phyloP scores from a whole-genome alignment of 192 early-diverging fungal genomes.

The Lobosporangium transversale region DNA sequence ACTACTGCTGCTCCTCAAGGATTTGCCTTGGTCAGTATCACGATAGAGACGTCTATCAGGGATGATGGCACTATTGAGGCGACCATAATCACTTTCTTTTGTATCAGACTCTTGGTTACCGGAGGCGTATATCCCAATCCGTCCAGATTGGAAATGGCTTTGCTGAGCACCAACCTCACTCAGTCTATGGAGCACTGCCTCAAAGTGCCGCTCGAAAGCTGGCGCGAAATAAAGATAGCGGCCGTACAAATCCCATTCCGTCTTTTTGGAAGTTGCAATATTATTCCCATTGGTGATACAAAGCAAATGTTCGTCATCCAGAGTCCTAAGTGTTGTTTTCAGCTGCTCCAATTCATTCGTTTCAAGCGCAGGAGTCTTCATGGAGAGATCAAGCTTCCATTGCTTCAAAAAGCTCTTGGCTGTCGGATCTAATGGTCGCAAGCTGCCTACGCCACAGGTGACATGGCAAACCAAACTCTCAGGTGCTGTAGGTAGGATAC shows the following conservation, averaged over 20 bases:
- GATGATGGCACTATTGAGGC: slow-evolving; percentile 9
- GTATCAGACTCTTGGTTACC: not conserved
- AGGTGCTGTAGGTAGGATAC: not conserved
- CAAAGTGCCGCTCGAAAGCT: slow-evolving; percentile 7
- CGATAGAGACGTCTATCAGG: slow-evolving; percentile 4
- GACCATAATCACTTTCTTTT: slow-evolving; percentile 1
- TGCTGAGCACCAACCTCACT: not conserved
- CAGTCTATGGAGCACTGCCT: not conserved
- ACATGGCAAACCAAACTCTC: slow-evolving; percentile 34
- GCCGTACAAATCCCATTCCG: slow-evolving; percentile 29
- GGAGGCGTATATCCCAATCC: not conserved
- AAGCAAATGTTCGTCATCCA: slow-evolving; percentile 14
- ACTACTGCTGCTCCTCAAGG: too few relatives aligned
- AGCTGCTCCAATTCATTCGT: slow-evolving; percentile 21
- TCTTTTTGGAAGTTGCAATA: slow-evolving; percentile 12
- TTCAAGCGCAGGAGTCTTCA: slow-evolving; percentile 5
- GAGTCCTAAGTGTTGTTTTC: not conserved
- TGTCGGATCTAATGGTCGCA: slow-evolving; percentile 23
- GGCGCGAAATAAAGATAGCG: slow-evolving; percentile 33
- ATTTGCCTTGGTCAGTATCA: not conserved
- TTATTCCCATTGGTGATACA: slow-evolving; percentile 32
- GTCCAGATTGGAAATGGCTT: not conserved
- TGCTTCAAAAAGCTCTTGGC: slow-evolving; percentile 36
- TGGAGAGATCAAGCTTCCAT: slow-evolving; percentile 42
- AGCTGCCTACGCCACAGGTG: slow-evolving; percentile 33